A percentile compares a stretch with the other conserved stretches of the same genome.
These are phyloP conservation scores for Brassica nigra DNA, from an alignment of 345 rosid genomes.

Conservation along the genomic window DNA sequence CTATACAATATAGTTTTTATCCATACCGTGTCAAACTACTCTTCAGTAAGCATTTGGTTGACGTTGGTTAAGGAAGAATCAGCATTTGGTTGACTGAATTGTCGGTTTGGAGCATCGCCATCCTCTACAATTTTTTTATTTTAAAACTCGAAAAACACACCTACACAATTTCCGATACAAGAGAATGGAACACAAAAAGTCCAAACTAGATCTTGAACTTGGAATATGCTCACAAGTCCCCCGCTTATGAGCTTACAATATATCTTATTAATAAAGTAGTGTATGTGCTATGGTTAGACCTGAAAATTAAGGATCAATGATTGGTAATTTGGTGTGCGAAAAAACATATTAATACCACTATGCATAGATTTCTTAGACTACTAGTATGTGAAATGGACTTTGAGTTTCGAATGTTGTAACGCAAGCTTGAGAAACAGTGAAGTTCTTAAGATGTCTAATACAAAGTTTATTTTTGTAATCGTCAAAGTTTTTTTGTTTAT, in stretches of 20 bases:
- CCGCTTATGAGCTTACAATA: not conserved
- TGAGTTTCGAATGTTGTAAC: not conserved
- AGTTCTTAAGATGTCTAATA: not conserved
- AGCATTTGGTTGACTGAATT: conserved; percentile 11
- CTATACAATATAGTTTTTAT: not conserved
- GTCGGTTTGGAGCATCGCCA: not conserved
- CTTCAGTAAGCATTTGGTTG: not conserved
- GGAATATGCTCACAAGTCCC: not conserved
- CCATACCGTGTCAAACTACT: not conserved
- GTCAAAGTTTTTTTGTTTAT: not conserved
- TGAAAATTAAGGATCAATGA: not conserved
- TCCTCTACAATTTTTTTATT: not conserved
- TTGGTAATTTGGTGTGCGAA: not conserved
- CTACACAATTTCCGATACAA: not conserved
- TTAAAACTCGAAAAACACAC: not conserved
- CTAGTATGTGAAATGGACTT: not conserved
- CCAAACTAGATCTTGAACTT: conserved; percentile 12
- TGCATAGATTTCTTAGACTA: not conserved
- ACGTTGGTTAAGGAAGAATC: not conserved
- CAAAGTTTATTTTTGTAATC: not conserved
- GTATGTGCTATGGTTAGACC: conserved; percentile 11
- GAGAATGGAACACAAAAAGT: not conserved
- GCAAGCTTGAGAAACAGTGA: not conserved
- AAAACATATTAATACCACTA: not conserved
- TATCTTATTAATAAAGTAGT: not conserved